Evolutionary conservation across 805 yeast genomes (phyloP).

Genomic region (Kuraishia piskuri): DNA sequence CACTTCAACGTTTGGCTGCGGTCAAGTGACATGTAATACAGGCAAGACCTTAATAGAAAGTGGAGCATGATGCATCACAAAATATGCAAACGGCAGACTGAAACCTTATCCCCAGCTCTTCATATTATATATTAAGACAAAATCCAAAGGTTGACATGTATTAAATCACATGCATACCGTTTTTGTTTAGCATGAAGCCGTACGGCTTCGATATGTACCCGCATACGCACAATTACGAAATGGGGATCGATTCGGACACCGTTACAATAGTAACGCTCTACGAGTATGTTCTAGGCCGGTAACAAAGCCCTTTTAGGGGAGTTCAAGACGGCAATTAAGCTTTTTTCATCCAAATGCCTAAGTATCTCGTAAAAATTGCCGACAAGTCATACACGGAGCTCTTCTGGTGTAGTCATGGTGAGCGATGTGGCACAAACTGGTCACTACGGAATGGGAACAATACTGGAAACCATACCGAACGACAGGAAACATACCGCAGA

Average conservation of each 20-base stretch:
- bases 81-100: neutral
- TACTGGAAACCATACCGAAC: too few relatives aligned
- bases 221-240: neutral
- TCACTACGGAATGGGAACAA: too few relatives aligned
- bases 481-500: neutral
- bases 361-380: neutral
- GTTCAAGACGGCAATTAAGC: neutral
- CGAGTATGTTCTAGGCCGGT: neutral
- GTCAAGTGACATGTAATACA: too few relatives aligned
- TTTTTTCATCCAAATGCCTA: neutral
- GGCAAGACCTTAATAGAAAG: neutral
- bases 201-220: conserved; percentile 23
- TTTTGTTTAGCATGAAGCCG: conserved; percentile 38
- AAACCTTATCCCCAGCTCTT: too few relatives aligned
- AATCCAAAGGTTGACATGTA: neutral
- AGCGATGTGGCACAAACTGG: too few relatives aligned
- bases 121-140: neutral
- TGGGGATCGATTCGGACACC: neutral
- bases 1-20: neutral
- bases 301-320: neutral
- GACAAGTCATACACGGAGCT: too few relatives aligned
- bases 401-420: too few relatives aligned
- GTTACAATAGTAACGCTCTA: neutral
- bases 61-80: neutral
- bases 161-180: conserved; percentile 12